Conservation (phyloP, 2,329 filamentous ascomycete species). For the Onygenales sp. region DNA sequence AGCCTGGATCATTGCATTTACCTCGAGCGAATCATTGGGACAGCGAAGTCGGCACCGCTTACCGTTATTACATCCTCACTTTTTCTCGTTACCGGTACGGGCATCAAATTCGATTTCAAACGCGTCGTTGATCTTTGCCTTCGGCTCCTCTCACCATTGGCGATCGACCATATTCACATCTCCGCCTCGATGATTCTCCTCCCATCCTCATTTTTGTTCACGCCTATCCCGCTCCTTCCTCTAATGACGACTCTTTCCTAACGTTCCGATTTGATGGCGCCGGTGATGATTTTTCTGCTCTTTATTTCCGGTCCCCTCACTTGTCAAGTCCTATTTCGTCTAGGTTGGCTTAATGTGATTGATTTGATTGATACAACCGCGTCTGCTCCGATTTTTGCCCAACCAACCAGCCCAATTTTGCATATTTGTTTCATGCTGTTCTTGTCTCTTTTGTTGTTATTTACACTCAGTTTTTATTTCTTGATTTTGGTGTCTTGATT, state of each 20-base stretch:
- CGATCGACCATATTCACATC: not conserved
- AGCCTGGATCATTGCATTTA: no score
- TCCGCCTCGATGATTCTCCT: not conserved
- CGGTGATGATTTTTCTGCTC: not conserved
- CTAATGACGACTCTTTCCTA: not conserved
- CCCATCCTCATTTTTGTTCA: not conserved
- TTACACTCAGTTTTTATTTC: constrained; percentile 10
- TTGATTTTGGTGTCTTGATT: constrained; percentile 9
- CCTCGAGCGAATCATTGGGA: no score
- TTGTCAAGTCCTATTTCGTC: constrained; percentile 2
- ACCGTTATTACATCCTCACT: no score
- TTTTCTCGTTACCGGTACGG: no score
- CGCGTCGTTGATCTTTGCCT: not conserved
- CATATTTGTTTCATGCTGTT: constrained; percentile 10
- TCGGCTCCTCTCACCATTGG: not conserved
- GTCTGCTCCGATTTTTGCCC: constrained; percentile 29
- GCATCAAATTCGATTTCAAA: no score
- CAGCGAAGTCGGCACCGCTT: no score
- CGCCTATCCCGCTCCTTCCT: not conserved
- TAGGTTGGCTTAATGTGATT: constrained; percentile 7
- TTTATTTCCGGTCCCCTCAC: constrained; percentile 3
- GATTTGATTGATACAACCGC: constrained; percentile 39
- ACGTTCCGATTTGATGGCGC: no score
- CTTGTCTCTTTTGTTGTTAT: constrained; percentile 10
- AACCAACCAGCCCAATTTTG: constrained; percentile 14